Percentiles rank a stretch among this genome's conserved stretches.
These are phyloP conservation scores for Rhizopogon rudus DNA, from an alignment of 768 basidiomycete genomes.

Conservation along the genomic window DNA sequence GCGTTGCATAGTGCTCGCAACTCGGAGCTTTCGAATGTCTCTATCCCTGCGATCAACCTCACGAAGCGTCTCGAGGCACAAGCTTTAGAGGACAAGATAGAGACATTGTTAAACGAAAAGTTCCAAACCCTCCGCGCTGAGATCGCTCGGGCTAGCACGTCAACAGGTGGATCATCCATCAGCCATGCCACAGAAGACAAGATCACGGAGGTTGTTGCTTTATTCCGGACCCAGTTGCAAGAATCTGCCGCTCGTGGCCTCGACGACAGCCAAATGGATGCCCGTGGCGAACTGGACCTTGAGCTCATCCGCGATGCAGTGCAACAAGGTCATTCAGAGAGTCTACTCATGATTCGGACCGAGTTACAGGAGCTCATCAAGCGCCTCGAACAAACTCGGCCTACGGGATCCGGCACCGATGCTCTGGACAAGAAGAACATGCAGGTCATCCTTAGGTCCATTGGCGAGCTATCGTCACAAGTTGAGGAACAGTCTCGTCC, in stretches of 20 bases:
- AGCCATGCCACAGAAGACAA: constrained; percentile 51
- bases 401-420: constrained; percentile 21
- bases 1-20: constrained; percentile 43
- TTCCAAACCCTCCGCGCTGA: constrained; percentile 46
- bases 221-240: constrained; percentile 65
- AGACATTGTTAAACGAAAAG: constrained; percentile 65
- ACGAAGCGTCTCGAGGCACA: constrained; percentile 55
- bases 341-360: constrained; percentile 50
- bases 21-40: constrained; percentile 40
- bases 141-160: constrained; percentile 20
- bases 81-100: constrained; percentile 56
- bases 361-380: constrained; percentile 53
- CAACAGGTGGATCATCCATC: constrained; percentile 24
- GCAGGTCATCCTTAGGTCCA: constrained; percentile 54
- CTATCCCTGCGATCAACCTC: constrained; percentile 44
- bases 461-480: constrained; percentile 40
- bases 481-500: constrained; percentile 26
- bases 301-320: constrained; percentile 68
- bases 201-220: constrained; percentile 59
- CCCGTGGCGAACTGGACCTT: constrained; percentile 73
- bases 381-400: constrained; percentile 30
- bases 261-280: constrained; percentile 65
- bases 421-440: constrained; percentile 53
- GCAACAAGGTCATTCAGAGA: constrained; percentile 60
- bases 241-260: constrained; percentile 52